These are phyloP conservation scores for Flaveria linearis DNA, from an alignment of 129 eudicot species.

Conservation along the genomic window DNA sequence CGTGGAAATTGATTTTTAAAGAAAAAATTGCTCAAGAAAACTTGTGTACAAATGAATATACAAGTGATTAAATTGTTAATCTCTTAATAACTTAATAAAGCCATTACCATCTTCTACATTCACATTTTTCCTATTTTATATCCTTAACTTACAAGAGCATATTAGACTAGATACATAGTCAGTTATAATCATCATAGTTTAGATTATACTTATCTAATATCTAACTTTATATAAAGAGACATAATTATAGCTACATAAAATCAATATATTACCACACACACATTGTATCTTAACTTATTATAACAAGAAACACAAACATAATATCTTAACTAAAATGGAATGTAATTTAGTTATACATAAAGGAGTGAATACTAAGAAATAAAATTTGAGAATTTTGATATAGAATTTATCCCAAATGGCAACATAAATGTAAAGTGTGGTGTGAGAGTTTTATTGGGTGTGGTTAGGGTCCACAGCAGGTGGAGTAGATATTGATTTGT, in stretches of 20 bases:
- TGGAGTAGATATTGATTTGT: slow-evolving; percentile 45
- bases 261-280: neutral
- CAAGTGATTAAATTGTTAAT: neutral
- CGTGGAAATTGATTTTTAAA: neutral
- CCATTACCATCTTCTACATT: neutral
- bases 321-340: neutral
- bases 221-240: too few species aligned
- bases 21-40: neutral
- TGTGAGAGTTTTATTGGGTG: slow-evolving; percentile 24
- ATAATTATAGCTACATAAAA: neutral
- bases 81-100: neutral
- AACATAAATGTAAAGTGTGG: slow-evolving; percentile 16
- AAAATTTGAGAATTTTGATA: neutral
- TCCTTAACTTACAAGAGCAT: neutral
- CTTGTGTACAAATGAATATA: too few species aligned
- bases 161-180: neutral
- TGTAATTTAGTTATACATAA: neutral
- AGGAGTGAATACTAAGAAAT: neutral
- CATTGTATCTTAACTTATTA: neutral
- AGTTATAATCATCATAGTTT: neutral
- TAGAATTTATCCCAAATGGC: slow-evolving; percentile 5
- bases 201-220: too few species aligned
- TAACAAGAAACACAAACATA: neutral
- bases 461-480: slow-evolving; percentile 48
- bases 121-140: neutral